Conservation (phyloP, 2,329 filamentous ascomycete species). For the Arachnopeziza araneosa region DNA sequence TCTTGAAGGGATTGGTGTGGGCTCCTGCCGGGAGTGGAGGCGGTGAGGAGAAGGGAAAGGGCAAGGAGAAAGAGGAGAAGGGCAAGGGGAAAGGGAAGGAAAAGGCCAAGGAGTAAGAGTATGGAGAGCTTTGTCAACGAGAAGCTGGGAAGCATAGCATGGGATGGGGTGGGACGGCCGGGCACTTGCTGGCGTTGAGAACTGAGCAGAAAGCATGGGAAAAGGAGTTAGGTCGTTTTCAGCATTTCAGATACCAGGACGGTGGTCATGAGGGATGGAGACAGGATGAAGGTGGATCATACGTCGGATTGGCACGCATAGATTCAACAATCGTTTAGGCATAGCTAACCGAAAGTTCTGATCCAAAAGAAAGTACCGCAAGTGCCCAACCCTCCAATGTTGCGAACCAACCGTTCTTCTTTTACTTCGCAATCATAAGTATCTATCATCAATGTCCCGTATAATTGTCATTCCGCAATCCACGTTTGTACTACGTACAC, state of each 20-base stretch:
- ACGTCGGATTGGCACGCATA: not conserved
- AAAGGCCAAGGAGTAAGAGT: not conserved
- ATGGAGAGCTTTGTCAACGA: not conserved
- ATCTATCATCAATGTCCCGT: not conserved
- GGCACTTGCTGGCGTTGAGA: not conserved
- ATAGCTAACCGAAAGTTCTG: not conserved
- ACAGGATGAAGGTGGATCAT: not conserved
- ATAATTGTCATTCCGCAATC: not conserved
- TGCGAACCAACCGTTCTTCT: not conserved
- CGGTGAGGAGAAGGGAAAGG: not conserved
- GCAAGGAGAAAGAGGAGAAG: not conserved
- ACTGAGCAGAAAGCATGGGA: not conserved
- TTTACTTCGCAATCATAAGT: not conserved
- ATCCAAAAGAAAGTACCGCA: not conserved
- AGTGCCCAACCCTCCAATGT: not conserved
- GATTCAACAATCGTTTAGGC: not conserved
- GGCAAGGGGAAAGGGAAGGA: not conserved
- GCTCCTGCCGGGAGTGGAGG: not conserved
- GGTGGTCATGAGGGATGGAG: not conserved
- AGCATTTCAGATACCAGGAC: not conserved
- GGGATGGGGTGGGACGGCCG: too few species aligned
- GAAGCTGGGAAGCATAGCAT: not conserved
- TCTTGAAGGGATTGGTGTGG: conserved; percentile 61
- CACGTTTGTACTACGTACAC: not conserved
- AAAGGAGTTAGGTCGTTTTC: not conserved